phyloP scores from a whole-genome alignment of 192 early-diverging fungal genomes.

The Coemansia sp. region DNA sequence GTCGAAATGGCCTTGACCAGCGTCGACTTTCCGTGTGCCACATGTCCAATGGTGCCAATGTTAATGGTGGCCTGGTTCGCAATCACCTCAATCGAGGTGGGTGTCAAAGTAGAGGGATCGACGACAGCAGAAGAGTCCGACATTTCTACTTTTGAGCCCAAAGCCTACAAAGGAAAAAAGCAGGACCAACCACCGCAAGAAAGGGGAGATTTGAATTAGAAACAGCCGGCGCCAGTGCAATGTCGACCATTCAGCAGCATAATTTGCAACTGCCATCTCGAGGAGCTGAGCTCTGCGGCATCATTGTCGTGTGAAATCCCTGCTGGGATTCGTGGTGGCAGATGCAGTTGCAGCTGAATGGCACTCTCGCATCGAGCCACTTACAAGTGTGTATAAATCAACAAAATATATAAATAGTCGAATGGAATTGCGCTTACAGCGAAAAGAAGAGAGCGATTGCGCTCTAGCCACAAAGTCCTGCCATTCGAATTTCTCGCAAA shows the following conservation, averaged over 20 bases:
- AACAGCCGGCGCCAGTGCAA: neutral
- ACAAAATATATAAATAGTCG: too few relatives aligned
- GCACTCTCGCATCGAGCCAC: too few relatives aligned
- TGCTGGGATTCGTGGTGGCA: too few relatives aligned
- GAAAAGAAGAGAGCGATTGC: neutral
- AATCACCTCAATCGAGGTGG: conserved; percentile 84
- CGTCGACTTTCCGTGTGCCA: conserved; percentile 99
- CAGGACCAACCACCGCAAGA: neutral
- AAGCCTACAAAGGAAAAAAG: neutral
- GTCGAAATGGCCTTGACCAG: conserved; percentile 98
- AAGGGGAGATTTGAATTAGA: neutral
- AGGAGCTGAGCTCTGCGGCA: neutral
- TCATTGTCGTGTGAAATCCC: neutral
- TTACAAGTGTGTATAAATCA: too few relatives aligned
- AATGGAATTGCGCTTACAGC: neutral
- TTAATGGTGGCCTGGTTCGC: conserved; percentile 98
- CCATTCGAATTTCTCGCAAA: neutral
- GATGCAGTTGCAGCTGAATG: too few relatives aligned
- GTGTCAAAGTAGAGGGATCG: conserved; percentile 38
- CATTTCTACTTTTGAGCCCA: conserved; percentile 18
- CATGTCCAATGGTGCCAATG: conserved; percentile 99
- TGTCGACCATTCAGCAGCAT: neutral
- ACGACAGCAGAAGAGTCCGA: conserved; percentile 15
- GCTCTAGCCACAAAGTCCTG: neutral
- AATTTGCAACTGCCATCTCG: neutral